Evolutionary conservation across 805 yeast species (phyloP), one percentile per base, ranked within the genome.

Genomic region (Nakazawaea wickerhamii): DNA sequence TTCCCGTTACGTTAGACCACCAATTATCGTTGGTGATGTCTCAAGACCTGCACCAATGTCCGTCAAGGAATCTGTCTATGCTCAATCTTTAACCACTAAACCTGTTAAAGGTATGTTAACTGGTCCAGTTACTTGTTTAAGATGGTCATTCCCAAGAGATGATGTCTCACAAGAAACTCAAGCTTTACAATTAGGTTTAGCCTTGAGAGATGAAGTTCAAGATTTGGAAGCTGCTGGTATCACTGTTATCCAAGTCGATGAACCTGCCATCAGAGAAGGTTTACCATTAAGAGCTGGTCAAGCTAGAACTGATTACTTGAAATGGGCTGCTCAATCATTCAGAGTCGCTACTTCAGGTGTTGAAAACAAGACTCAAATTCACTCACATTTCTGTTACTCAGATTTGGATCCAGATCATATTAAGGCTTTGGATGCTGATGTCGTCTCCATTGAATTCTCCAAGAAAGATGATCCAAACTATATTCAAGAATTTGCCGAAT

Each of bases 121-220:
- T 66, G 99, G 99, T 74, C 99, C 99, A 68, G 93, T 93, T 61
- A 93, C 99, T 66, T 88, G 95, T 74, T 84, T 93, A 70, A 87
- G 99, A 82, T 93, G 99, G 99, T 93, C 99, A 59, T 93, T 93
- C 97, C 99, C 99, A 77, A 88, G 99, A 84, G 91, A 90, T 67
- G 99, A 93, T 63, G 84, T 91, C 57, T 75, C 95, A 51, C 90
- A 85, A 74, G 79, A 85, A 76, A 78, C 80, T 56, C 99, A 93
- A 78, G 88, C 97, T 58, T 79, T 85, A 68, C 99, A 93, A 80
- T 84, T 93, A 65, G 95, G 95, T 67, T 77, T 93, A 63, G 98
- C 98, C 58, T 79, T 93, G 65, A 88, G 98, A 77, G 99, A 93
- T 63, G 99, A 93, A 80, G 99, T 93, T 60, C 77, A 83, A 64